Evolutionary conservation across 2,329 filamentous ascomycete species (phyloP).

Genomic region (Bisporella sp.): DNA sequence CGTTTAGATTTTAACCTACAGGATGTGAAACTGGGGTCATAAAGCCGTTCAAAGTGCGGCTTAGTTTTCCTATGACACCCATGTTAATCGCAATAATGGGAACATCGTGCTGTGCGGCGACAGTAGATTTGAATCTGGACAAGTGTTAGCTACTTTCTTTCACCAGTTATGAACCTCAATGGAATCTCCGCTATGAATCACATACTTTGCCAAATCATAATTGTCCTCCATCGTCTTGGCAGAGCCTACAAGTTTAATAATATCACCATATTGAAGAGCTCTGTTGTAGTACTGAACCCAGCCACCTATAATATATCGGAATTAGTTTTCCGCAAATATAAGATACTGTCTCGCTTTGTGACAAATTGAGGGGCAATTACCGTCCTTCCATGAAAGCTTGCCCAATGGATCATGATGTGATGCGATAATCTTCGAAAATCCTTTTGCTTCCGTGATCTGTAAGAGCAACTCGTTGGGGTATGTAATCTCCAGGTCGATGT

Average conservation of each 20-base stretch:
- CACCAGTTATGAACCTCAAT: no score
- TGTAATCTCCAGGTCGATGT: constrained; percentile 86
- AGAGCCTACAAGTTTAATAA: constrained; percentile 89
- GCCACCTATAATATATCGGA: constrained; percentile 32
- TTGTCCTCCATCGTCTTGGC: constrained; percentile 78
- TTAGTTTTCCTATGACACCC: constrained; percentile 80
- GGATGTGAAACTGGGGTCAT: constrained; percentile 93
- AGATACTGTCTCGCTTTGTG: no score
- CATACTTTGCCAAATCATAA: constrained; percentile 59
- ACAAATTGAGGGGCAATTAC: constrained; percentile 24
- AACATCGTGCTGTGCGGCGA: constrained; percentile 66
- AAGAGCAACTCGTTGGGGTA: constrained; percentile 72
- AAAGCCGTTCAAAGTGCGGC: constrained; percentile 83
- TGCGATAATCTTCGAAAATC: constrained; percentile 77
- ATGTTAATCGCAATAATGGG: constrained; percentile 95
- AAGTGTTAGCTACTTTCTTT: no score
- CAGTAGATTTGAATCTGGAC: constrained; percentile 61
- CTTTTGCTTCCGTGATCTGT: constrained; percentile 56
- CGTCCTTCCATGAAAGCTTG: constrained; percentile 78
- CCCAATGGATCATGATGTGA: constrained; percentile 88
- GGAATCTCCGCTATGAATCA: no score
- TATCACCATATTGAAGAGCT: constrained; percentile 81
- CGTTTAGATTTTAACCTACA: constrained; percentile 14
- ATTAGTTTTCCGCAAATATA: no score
- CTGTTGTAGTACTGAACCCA: constrained; percentile 90